Conservation (phyloP, 2,329 filamentous ascomycete species). For the Coniochaeta ligniaria region DNA sequence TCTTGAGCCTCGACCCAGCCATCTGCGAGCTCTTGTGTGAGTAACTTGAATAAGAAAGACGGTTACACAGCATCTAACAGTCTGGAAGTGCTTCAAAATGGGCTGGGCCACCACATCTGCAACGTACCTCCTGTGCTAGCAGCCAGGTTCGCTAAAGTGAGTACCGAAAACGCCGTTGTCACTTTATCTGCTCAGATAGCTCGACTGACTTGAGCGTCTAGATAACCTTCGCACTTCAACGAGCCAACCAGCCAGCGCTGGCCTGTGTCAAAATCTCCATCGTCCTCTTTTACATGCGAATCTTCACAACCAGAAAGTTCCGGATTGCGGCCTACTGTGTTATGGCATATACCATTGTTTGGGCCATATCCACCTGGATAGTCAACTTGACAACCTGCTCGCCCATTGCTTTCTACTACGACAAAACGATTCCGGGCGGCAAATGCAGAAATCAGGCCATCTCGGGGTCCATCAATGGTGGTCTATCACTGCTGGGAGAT, state of each 20-base stretch:
- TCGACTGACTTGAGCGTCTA: not conserved
- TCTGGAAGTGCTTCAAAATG: conserved; percentile 3
- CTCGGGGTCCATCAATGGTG: conserved; percentile 10
- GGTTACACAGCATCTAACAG: not conserved
- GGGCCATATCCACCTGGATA: conserved; percentile 10
- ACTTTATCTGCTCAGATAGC: not conserved
- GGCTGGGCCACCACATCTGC: conserved; percentile 7
- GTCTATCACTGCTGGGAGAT: conserved; percentile 6
- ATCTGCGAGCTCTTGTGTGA: conserved; percentile 8
- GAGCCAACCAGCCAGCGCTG: conserved; percentile 9
- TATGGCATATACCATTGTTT: conserved; percentile 10
- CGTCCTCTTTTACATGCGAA: conserved; percentile 13
- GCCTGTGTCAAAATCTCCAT: conserved; percentile 13
- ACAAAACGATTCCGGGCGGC: conserved; percentile 8
- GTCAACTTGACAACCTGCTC: conserved; percentile 13
- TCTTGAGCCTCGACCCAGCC: conserved; percentile 5
- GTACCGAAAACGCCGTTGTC: not conserved
- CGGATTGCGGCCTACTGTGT: conserved; percentile 8
- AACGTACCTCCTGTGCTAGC: conserved; percentile 2
- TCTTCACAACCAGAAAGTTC: conserved; percentile 9
- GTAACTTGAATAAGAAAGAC: not conserved
- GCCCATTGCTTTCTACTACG: conserved; percentile 11
- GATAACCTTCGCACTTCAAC: conserved; percentile 10
- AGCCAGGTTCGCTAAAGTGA: conserved; percentile 1
- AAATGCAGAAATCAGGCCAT: conserved; percentile 10